Conservation (phyloP, 2,329 filamentous ascomycete species). For the Talaromyces sp. region DNA sequence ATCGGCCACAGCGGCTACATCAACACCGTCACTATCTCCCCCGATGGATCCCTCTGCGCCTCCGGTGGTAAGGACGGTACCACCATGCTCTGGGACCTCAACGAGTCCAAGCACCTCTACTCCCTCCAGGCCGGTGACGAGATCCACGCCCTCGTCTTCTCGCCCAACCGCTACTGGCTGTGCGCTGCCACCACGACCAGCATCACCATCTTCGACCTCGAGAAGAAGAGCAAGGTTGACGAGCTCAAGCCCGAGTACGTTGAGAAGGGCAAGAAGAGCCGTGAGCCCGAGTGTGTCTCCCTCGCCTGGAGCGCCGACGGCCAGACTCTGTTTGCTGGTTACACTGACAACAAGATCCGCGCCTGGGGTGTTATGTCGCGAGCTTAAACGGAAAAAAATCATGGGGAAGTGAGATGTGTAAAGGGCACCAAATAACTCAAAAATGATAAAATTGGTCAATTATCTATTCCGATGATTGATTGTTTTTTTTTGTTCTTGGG, state of each 20-base stretch:
- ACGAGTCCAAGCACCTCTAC: slow-evolving; percentile 99
- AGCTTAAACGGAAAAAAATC: slow-evolving; percentile 51
- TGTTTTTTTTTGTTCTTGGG: slow-evolving; percentile 9
- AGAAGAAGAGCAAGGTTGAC: slow-evolving; percentile 99
- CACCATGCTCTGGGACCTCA: slow-evolving; percentile 99
- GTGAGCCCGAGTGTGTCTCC: slow-evolving; percentile 95
- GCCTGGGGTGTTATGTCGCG: slow-evolving; percentile 97
- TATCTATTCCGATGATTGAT: slow-evolving; percentile 11
- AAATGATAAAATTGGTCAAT: slow-evolving; percentile 10
- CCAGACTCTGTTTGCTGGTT: slow-evolving; percentile 98
- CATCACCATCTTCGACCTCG: slow-evolving; percentile 99
- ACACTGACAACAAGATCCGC: slow-evolving; percentile 99
- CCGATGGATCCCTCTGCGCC: slow-evolving; percentile 96
- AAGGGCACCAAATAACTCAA: slow-evolving; percentile 14
- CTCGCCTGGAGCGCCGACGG: slow-evolving; percentile 97
- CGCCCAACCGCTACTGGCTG: slow-evolving; percentile 99
- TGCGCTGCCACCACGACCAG: slow-evolving; percentile 94
- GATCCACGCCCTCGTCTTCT: slow-evolving; percentile 99
- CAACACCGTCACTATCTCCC: slow-evolving; percentile 99
- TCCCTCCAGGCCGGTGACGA: slow-evolving; percentile 98
- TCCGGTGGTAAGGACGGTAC: slow-evolving; percentile 99
- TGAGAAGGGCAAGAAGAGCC: slow-evolving; percentile 95
- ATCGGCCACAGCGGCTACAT: slow-evolving; percentile 98
- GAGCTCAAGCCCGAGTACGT: slow-evolving; percentile 99
- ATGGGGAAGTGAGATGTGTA: slow-evolving; percentile 4